phyloP scores from a whole-genome alignment of 2,329 filamentous ascomycete genomes.

The Cladorrhinum sp. region DNA sequence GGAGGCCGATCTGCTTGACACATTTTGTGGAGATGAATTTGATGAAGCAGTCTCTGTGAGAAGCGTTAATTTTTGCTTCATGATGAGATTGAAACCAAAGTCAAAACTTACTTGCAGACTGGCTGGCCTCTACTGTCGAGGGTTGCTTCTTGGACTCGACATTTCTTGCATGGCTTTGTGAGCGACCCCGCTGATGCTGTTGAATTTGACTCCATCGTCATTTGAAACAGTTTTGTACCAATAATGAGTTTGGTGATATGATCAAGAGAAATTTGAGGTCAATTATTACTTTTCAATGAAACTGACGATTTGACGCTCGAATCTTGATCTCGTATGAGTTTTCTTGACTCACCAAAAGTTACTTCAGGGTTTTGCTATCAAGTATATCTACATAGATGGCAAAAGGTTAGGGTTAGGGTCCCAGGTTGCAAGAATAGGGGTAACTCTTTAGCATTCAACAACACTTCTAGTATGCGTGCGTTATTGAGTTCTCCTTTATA shows the following conservation, averaged over 20 bases:
- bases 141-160: conserved; percentile 47
- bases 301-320: background rate
- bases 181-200: conserved; percentile 19
- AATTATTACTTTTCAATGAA: background rate
- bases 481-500: too few species aligned
- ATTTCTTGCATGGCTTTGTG: conserved; percentile 51
- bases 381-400: background rate
- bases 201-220: conserved; percentile 19
- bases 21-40: conserved; percentile 76
- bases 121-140: conserved; percentile 57
- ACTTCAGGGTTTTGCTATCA: background rate
- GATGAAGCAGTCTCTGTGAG: conserved; percentile 67
- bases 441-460: background rate
- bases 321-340: background rate
- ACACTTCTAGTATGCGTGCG: too few species aligned
- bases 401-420: background rate
- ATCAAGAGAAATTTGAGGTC: background rate
- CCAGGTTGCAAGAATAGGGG: background rate
- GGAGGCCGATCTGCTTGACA: conserved; percentile 63
- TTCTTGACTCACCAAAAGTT: background rate
- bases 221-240: background rate
- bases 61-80: conserved; percentile 5
- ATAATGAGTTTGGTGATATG: background rate
- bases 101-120: conserved; percentile 54
- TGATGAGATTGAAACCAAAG: background rate